Conservation (phyloP, 1,284 basidiomycete genomes). For the Ceratorhiza oryzae-sativae region DNA sequence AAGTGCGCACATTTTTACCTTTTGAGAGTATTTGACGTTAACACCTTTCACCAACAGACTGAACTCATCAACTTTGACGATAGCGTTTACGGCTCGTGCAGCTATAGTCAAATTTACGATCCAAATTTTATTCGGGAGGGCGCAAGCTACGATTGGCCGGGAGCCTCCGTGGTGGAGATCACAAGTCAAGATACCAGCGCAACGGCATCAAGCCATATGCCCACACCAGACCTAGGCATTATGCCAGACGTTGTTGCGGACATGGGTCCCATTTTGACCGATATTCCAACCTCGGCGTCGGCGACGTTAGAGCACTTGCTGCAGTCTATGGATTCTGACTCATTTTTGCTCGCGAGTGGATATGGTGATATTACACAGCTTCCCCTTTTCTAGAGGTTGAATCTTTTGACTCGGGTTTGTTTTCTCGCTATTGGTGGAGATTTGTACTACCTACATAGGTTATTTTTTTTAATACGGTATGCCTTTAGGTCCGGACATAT, state of each 20-base stretch:
- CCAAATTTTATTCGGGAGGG: slow-evolving; percentile 20
- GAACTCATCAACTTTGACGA: slow-evolving; percentile 31
- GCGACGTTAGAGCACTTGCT: slow-evolving; percentile 23
- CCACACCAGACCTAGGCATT: slow-evolving; percentile 17
- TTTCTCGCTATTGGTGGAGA: neutral
- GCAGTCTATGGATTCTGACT: slow-evolving; percentile 30
- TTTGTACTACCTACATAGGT: no score
- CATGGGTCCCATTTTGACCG: slow-evolving; percentile 30
- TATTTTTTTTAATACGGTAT: no score
- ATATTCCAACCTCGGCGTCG: slow-evolving; percentile 22
- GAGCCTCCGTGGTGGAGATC: slow-evolving; percentile 12
- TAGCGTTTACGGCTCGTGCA: slow-evolving; percentile 2
- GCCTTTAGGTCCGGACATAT: no score
- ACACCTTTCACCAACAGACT: neutral
- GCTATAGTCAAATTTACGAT: slow-evolving; percentile 12
- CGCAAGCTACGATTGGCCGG: slow-evolving; percentile 27
- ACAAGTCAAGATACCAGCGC: slow-evolving; percentile 11
- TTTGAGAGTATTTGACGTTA: neutral
- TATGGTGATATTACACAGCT: slow-evolving; percentile 27
- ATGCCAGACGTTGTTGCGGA: neutral
- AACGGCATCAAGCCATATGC: slow-evolving; percentile 2
- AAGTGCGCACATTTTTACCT: neutral
- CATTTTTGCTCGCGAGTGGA: slow-evolving; percentile 25
- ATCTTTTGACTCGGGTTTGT: neutral
- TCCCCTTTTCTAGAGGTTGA: slow-evolving; percentile 1